These are phyloP conservation scores for Kalmusia sp. DNA, from an alignment of 2,329 filamentous ascomycete species.

Conservation along the genomic window DNA sequence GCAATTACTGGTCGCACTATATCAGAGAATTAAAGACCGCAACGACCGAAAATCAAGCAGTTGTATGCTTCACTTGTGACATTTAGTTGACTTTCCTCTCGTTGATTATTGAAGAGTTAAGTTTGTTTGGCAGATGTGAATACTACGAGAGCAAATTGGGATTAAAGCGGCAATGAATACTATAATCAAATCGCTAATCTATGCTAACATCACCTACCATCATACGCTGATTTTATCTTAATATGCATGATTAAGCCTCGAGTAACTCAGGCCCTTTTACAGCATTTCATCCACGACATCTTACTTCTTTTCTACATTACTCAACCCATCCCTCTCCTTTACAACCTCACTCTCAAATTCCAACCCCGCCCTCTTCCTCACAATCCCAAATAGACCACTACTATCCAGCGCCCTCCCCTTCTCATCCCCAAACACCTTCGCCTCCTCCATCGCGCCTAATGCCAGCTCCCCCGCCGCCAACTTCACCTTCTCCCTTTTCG, in stretches of 20 bases:
- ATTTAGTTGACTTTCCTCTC: no score
- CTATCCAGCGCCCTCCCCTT: conserved; percentile 54
- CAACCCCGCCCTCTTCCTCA: conserved; percentile 53
- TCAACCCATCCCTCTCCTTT: conserved; percentile 22
- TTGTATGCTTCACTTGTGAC: no score
- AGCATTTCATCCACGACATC: neutral
- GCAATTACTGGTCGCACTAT: no score
- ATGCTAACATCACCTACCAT: no score
- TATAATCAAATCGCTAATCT: no score
- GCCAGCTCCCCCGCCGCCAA: conserved; percentile 54
- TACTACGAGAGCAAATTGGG: no score
- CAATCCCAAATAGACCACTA: conserved; percentile 58
- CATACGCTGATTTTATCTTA: no score
- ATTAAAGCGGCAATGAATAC: no score
- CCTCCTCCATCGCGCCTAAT: conserved; percentile 53
- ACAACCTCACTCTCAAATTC: conserved; percentile 53
- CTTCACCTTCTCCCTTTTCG: conserved; percentile 47
- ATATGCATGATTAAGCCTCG: neutral
- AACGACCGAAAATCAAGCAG: no score
- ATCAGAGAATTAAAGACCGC: no score
- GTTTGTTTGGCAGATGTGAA: no score
- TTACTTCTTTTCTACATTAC: neutral
- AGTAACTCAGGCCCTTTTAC: neutral
- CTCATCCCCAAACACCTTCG: conserved; percentile 47
- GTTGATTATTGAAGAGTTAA: no score